Base-by-base conservation (phyloP, 2,329 filamentous ascomycete genomes). In the Fusarium marasasianum region DNA sequence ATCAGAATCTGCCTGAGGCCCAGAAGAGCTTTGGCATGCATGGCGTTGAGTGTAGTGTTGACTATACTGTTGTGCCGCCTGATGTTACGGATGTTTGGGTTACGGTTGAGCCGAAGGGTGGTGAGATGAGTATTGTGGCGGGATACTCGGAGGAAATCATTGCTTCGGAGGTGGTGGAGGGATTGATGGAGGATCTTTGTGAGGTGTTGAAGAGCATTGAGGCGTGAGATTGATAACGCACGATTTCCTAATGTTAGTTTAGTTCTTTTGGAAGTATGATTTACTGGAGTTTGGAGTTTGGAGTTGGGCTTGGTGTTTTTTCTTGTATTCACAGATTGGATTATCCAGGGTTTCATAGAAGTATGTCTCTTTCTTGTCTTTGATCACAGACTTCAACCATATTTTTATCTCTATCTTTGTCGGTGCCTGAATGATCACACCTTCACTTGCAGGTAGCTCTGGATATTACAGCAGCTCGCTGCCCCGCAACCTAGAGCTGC, bases 351-450 rank as follows among this genome's bases (percentile, higher is more conserved):
- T 18, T 13, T 40, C 24, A 17, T 40, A 41, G 51, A 18, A 54
- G 41, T 13, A 2, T 10, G 1, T 11, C 9, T 13, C 1, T 15
- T 51, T 35, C 22, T 35, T 11, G 4, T 4, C 0, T 35, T 35
- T 0, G 24, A 20, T 20, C 5, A n/a, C 24, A 0, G 10, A n/a
- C 4, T 12, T 15, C 0, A 7, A 31, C 6, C 3, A n/a, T 8
- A 15, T 6, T 17, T 13, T 11, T 47, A 1, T 4, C 14, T 17
- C 8, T 17, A 1, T 5, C 1, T 3, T 31, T 11, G 26, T n/a
- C 15, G 2, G 22, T 50, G 29, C 20, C 20, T 18, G n/a, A 11
- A 13, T 24, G 22, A 33, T 18, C 22, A 8, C 4, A 5, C 20
- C 3, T 26, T 5, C 26, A 26, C 26, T 17, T 12, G 3, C 20